Evolutionary conservation across 2,329 filamentous ascomycete genomes (phyloP).

Genomic region (Acrodontium crateriforme): DNA sequence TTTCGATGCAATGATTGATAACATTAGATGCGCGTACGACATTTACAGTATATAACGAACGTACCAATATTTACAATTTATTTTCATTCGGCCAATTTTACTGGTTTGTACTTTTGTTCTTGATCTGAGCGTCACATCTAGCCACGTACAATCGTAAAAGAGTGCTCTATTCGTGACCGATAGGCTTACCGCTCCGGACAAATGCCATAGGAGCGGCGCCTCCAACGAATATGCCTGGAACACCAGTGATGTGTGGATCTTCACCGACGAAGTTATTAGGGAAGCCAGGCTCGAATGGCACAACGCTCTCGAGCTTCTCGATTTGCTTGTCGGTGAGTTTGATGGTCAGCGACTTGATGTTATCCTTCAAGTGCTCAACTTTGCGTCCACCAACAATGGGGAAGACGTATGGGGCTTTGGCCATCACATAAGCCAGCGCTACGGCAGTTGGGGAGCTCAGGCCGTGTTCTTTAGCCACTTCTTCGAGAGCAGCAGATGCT

Average conservation of each 20-base stretch:
- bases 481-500: constrained; percentile 44
- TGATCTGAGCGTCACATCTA: no score
- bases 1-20: not conserved
- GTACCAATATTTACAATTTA: no score
- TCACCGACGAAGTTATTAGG: constrained; percentile 44
- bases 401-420: constrained; percentile 49
- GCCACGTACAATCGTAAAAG: no score
- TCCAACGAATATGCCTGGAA: constrained; percentile 13
- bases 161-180: constrained; percentile 21
- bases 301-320: constrained; percentile 48
- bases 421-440: constrained; percentile 56
- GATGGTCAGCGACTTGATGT: constrained; percentile 53
- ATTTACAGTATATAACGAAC: no score
- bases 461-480: constrained; percentile 44
- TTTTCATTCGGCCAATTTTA: no score
- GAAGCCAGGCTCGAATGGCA: constrained; percentile 52
- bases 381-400: constrained; percentile 60
- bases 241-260: constrained; percentile 17
- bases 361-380: constrained; percentile 53
- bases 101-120: no score
- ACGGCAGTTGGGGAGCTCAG: constrained; percentile 20
- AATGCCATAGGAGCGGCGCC: constrained; percentile 16
- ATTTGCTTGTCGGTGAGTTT: constrained; percentile 49
- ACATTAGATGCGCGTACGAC: not conserved
- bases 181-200: constrained; percentile 16